These are phyloP conservation scores for Metarhizium anisopliae DNA, from an alignment of 2,329 filamentous ascomycete genomes.

Conservation along the genomic window DNA sequence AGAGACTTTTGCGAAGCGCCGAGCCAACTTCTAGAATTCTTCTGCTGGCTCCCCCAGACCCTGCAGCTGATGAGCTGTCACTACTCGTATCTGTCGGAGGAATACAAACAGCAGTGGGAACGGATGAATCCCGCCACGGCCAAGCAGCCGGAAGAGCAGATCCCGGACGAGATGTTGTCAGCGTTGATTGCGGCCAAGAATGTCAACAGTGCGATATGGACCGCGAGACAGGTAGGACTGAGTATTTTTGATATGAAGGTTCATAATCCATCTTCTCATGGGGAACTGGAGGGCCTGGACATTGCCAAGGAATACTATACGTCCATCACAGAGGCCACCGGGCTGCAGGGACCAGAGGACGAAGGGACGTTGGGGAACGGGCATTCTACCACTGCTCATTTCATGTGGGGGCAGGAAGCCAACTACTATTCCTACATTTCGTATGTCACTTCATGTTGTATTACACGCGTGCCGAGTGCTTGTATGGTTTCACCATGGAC, in stretches of 20 bases:
- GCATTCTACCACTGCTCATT: background rate
- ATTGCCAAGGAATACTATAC: background rate
- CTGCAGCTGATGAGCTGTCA: constrained; percentile 34
- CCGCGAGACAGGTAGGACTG: constrained; percentile 19
- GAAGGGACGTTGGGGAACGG: background rate
- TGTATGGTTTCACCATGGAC: background rate
- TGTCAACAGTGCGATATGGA: constrained; percentile 39
- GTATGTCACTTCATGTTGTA: background rate
- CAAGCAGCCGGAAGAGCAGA: constrained; percentile 11
- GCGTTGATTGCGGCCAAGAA: constrained; percentile 41
- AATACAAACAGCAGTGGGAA: constrained; percentile 11
- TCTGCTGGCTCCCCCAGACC: constrained; percentile 25
- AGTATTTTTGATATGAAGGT: constrained; percentile 3
- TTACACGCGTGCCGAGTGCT: background rate
- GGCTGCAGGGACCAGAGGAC: background rate
- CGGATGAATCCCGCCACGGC: no score
- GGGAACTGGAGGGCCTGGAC: no score
- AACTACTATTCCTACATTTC: constrained; percentile 5
- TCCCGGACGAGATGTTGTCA: constrained; percentile 37
- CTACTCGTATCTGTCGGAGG: background rate
- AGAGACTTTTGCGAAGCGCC: constrained; percentile 30
- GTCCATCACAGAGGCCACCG: background rate
- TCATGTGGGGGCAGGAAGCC: constrained; percentile 1
- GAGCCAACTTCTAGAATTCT: constrained; percentile 31
- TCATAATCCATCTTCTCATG: background rate